Conservation (phyloP, 768 basidiomycete genomes). For the Lepiota venenata region DNA sequence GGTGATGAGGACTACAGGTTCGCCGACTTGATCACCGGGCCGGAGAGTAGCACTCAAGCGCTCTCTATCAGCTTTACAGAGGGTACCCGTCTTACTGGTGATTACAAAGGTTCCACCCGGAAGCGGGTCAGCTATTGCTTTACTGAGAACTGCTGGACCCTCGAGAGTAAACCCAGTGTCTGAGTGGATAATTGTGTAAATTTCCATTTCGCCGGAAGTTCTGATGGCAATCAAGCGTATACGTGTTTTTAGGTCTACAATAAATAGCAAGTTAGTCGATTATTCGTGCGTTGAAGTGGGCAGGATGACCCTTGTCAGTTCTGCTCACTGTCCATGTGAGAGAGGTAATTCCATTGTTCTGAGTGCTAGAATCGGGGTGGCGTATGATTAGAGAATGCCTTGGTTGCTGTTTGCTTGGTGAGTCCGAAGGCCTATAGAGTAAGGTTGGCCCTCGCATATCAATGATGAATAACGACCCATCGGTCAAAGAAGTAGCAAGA, state of each 20-base stretch:
- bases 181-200: constrained; percentile 49
- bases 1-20: constrained; percentile 38
- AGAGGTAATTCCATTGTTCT: constrained; percentile 46
- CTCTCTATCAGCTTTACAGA: constrained; percentile 39
- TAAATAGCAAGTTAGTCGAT: neutral
- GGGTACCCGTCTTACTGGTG: constrained; percentile 47
- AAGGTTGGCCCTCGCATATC: constrained; percentile 76
- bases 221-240: constrained; percentile 63
- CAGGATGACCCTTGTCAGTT: constrained; percentile 44
- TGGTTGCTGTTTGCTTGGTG: constrained; percentile 32
- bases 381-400: constrained; percentile 30
- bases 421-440: constrained; percentile 44
- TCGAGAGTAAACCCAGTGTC: constrained; percentile 33
- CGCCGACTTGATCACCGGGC: constrained; percentile 13
- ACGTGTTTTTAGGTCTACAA: constrained; percentile 39
- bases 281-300: neutral
- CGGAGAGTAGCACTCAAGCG: constrained; percentile 36
- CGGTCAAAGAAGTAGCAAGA: constrained; percentile 65
- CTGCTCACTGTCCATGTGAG: constrained; percentile 68
- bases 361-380: constrained; percentile 32
- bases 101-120: constrained; percentile 50
- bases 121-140: constrained; percentile 46
- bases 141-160: constrained; percentile 26
- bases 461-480: constrained; percentile 57
- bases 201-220: constrained; percentile 53